Conservation (phyloP, 768 basidiomycete genomes). For the Lepiota brunneoincarnata region DNA sequence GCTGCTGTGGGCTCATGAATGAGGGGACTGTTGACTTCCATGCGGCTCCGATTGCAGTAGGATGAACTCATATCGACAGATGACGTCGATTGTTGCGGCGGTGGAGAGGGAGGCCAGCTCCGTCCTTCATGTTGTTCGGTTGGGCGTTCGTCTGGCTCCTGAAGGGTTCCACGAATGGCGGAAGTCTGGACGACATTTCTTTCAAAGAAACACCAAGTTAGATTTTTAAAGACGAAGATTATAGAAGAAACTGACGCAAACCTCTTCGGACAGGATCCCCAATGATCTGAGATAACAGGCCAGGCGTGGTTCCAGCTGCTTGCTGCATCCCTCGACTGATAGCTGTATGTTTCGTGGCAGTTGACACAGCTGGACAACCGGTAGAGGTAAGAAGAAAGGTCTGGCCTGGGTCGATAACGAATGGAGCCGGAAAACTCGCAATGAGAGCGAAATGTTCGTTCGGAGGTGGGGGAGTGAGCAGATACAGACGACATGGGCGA, state of each 20-base stretch:
- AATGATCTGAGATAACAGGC: constrained; percentile 1
- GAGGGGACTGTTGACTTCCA: neutral
- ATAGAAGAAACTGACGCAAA: neutral
- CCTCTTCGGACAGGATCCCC: constrained; percentile 4
- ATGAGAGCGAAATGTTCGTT: neutral
- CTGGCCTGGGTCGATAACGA: neutral
- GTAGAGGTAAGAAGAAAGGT: neutral
- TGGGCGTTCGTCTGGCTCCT: neutral
- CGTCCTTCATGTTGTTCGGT: neutral
- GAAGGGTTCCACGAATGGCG: constrained; percentile 3
- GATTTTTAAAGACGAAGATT: neutral
- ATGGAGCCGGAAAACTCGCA: neutral
- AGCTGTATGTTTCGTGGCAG: constrained; percentile 2
- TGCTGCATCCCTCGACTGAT: neutral
- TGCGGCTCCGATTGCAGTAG: constrained; percentile 5
- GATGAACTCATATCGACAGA: neutral
- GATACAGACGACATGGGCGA: constrained; percentile 2
- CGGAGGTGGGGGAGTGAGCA: neutral
- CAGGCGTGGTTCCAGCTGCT: constrained; percentile 3
- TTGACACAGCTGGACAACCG: neutral
- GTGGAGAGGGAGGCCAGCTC: neutral
- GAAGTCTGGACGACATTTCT: constrained; percentile 9
- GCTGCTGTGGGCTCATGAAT: neutral
- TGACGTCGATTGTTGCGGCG: neutral
- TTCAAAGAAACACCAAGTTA: neutral